These are phyloP conservation scores for Tuber aestivum DNA, from an alignment of 495 filamentous ascomycete genomes.

Conservation along the genomic window DNA sequence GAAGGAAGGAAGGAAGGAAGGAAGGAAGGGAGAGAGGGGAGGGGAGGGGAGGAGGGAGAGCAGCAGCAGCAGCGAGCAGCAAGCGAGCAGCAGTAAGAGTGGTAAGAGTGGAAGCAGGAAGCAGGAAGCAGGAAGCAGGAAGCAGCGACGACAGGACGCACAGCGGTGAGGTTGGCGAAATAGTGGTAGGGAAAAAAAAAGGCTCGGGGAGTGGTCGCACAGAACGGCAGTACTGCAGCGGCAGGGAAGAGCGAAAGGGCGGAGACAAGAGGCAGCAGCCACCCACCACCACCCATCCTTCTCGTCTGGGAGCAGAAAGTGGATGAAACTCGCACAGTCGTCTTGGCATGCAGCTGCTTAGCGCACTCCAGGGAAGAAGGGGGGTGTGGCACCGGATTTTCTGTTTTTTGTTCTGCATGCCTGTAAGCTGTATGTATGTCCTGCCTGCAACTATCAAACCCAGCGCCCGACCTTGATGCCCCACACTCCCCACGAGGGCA, in stretches of 20 bases:
- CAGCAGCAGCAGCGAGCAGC: slow-evolving; percentile 29
- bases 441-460: slow-evolving; percentile 36
- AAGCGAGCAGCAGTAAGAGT: slow-evolving; percentile 22
- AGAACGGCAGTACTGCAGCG: slow-evolving; percentile 41
- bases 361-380: slow-evolving; percentile 39
- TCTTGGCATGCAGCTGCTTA: slow-evolving; percentile 38
- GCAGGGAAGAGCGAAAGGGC: slow-evolving; percentile 40
- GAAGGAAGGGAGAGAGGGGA: background rate
- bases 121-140: slow-evolving; percentile 15
- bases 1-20: background rate
- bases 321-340: slow-evolving; percentile 39
- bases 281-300: slow-evolving; percentile 39
- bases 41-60: slow-evolving; percentile 22
- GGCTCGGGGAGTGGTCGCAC: slow-evolving; percentile 37
- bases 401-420: slow-evolving; percentile 36
- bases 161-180: slow-evolving; percentile 39
- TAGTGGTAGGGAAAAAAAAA: slow-evolving; percentile 40
- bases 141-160: slow-evolving; percentile 39
- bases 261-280: slow-evolving; percentile 40
- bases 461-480: slow-evolving; percentile 37
- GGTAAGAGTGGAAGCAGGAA: slow-evolving; percentile 14
- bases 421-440: slow-evolving; percentile 40
- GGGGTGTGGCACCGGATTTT: slow-evolving; percentile 40
- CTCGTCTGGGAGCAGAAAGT: slow-evolving; percentile 26
- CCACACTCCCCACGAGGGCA: slow-evolving; percentile 40